Evolutionary conservation across 2,329 filamentous ascomycete species (phyloP).

Genomic region (Hymenoscyphus fraxineus): DNA sequence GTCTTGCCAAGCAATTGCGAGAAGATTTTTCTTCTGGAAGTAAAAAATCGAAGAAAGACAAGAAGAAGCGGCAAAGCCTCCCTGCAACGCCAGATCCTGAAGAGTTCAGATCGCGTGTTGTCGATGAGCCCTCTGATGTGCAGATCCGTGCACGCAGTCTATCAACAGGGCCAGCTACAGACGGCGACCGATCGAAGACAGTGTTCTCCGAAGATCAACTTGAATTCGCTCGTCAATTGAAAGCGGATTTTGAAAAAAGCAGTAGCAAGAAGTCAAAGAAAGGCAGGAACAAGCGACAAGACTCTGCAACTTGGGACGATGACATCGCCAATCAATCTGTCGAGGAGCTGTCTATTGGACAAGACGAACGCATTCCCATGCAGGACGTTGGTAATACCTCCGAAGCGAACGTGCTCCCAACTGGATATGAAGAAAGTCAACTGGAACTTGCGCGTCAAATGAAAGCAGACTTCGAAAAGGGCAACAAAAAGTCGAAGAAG

Average conservation of each 20-base stretch:
- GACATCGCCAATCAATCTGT: conserved; percentile 6
- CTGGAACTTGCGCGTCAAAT: conserved; percentile 30
- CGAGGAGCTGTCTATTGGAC: conserved; percentile 4
- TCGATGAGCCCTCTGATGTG: conserved; percentile 19
- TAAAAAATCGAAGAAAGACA: conserved; percentile 32
- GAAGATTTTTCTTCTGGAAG: conserved; percentile 26
- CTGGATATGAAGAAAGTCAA: conserved; percentile 27
- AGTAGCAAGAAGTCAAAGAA: conserved; percentile 33
- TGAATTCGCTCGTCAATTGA: conserved; percentile 29
- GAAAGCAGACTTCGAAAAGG: conserved; percentile 26
- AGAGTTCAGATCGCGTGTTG: conserved; percentile 22
- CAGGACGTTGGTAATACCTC: background rate
- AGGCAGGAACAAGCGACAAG: conserved; percentile 22
- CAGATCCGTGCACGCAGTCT: conserved; percentile 28
- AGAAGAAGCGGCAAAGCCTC: conserved; percentile 32
- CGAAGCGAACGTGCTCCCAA: conserved; percentile 18
- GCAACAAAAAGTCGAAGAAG: conserved; percentile 27
- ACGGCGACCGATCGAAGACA: conserved; percentile 19
- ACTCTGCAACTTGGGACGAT: conserved; percentile 17
- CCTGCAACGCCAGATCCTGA: conserved; percentile 26
- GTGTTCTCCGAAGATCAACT: conserved; percentile 30
- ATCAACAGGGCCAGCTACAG: conserved; percentile 23
- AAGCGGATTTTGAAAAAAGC: conserved; percentile 26
- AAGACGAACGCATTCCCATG: background rate
- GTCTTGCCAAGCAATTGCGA: conserved; percentile 28